Conservation (phyloP, 78 protist species). For the Emiliania huxleyi region DNA sequence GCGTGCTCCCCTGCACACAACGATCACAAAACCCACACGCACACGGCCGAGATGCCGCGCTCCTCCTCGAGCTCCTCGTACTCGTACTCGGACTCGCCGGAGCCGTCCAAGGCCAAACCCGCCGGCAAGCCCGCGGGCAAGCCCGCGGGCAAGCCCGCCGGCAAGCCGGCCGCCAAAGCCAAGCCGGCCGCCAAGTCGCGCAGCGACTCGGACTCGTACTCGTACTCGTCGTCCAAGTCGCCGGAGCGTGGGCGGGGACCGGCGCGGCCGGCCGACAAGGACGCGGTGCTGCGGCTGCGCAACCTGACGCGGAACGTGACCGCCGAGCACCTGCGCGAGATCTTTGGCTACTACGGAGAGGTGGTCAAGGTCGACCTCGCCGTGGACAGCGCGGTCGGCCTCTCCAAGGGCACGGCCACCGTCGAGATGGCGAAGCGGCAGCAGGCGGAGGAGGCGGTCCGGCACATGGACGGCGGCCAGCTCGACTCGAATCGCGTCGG, state of each 20-base stretch:
- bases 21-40: no score
- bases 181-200: background rate
- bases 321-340: background rate
- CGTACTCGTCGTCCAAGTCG: background rate
- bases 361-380: background rate
- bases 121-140: background rate
- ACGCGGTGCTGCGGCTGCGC: background rate
- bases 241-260: background rate
- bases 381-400: background rate
- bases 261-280: background rate
- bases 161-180: background rate
- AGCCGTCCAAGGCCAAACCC: background rate
- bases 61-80: background rate
- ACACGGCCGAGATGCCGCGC: background rate
- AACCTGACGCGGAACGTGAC: background rate
- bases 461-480: background rate
- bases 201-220: background rate
- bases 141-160: background rate
- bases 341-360: background rate
- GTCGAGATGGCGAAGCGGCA: background rate
- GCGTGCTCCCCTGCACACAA: no score
- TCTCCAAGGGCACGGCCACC: background rate
- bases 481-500: background rate
- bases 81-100: background rate
- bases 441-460: background rate